A percentile compares a stretch with the other conserved stretches of the same genome.
phyloP scores from a whole-genome alignment of 2,329 filamentous ascomycete genomes.

The Cladosporium sphaerospermum region DNA sequence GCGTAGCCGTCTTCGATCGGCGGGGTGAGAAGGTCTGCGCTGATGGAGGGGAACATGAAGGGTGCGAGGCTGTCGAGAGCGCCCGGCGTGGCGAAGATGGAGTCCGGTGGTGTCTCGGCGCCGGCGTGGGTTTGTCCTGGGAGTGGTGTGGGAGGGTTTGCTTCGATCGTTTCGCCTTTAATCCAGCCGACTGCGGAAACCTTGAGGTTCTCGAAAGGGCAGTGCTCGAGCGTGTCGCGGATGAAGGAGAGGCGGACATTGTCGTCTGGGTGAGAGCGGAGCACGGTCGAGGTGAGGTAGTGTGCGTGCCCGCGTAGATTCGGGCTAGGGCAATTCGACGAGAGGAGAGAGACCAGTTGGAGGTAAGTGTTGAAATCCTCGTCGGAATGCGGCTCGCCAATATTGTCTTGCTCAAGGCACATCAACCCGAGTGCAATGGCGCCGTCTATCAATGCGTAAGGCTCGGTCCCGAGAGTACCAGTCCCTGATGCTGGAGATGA shows the following conservation, averaged over 20 bases:
- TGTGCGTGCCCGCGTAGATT: conserved; percentile 44
- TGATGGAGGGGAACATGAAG: conserved; percentile 47
- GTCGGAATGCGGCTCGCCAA: conserved; percentile 43
- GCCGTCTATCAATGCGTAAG: conserved; percentile 50
- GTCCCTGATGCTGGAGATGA: conserved; percentile 29
- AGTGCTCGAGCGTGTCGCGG: conserved; percentile 49
- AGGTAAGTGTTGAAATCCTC: conserved; percentile 49
- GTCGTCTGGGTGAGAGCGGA: conserved; percentile 50
- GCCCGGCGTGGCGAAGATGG: conserved; percentile 44
- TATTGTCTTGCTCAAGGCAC: conserved; percentile 40
- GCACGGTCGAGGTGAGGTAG: conserved; percentile 42
- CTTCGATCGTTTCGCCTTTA: conserved; percentile 52
- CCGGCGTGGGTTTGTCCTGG: conserved; percentile 15
- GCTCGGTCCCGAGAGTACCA: conserved; percentile 39
- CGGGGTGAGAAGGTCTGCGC: conserved; percentile 35
- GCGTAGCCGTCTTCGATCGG: conserved; percentile 35
- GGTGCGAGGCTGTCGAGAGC: conserved; percentile 45
- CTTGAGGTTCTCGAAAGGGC: conserved; percentile 49
- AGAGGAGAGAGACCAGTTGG: conserved; percentile 42
- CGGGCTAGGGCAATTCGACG: conserved; percentile 43
- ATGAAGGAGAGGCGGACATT: conserved; percentile 49
- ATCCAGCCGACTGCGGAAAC: conserved; percentile 55
- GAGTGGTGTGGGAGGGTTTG: conserved; percentile 29
- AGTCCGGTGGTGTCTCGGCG: conserved; percentile 13
- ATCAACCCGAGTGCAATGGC: conserved; percentile 48